Conservation (phyloP, 129 eudicot genomes). For the Kitagawia praeruptora region DNA sequence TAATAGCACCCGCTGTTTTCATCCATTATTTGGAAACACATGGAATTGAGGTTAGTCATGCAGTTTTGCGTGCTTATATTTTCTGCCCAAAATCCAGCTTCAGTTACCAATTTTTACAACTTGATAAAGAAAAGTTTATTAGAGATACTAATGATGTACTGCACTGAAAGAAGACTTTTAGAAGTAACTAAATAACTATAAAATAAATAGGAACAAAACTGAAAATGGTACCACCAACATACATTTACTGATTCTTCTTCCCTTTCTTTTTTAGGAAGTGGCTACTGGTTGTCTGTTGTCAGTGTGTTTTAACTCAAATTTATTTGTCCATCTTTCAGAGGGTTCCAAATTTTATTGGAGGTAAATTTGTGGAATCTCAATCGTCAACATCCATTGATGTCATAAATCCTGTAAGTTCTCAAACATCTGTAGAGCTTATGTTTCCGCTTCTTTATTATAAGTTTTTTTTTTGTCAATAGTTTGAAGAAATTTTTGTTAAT, state of each 20-base stretch:
- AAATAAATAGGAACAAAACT: background rate
- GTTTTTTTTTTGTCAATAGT: background rate
- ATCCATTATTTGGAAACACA: background rate
- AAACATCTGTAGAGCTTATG: too few relatives aligned
- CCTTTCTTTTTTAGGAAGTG: background rate
- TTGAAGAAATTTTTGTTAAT: background rate
- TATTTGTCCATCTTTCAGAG: conserved; percentile 22
- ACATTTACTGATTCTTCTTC: background rate
- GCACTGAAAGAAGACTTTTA: background rate
- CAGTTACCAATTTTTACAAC: background rate
- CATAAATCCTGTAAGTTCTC: conserved; percentile 43
- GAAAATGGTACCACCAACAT: background rate
- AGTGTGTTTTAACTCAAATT: background rate
- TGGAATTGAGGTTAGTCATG: background rate
- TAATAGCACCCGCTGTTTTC: background rate
- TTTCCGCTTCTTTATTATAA: background rate
- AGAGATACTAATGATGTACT: too few relatives aligned
- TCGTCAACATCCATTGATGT: conserved; percentile 37
- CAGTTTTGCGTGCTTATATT: background rate
- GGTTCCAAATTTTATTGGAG: conserved; percentile 49
- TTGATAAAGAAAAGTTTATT: background rate
- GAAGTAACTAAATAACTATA: background rate
- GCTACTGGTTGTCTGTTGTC: background rate
- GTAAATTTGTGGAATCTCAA: conserved; percentile 40
- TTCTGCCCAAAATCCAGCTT: background rate